Evolutionary conservation across 116 monocot species (phyloP), one percentile per base, ranked within the genome.

Genomic region (Trichopus zeylanicus): DNA sequence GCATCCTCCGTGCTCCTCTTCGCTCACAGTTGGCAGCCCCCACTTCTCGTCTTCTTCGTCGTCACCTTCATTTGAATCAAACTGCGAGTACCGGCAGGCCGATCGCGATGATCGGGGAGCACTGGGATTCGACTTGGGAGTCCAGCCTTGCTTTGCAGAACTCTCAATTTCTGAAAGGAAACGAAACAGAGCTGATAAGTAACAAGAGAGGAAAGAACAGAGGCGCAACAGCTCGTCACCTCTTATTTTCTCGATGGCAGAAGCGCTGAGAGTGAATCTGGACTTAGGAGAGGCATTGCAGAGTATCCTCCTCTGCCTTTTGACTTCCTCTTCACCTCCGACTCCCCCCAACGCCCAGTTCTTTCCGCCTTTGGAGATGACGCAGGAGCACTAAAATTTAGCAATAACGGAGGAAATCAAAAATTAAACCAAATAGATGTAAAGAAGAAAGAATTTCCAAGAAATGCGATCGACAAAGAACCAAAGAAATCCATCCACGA

Each of bases 21-120:
- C 61, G 3, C 33, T 39, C 42, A 49, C 28, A 15, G 37, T 57
- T 6, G 67, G 22, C 58, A 58, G 8, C 48, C 24, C 1, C 51
- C 31, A 5, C 37, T 31, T 12, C 26, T 11, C 16, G 21, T 9
- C 11, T 23, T 59, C 19, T 13, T 59, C 31, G 21, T 10, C 19
- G 59, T 37, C 13, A 12, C 38, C 15, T 25, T 23, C 19, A 31
- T 35, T 21, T 39, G 24, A 4, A 20, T 22, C 23, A 19, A 25
- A 21, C 5, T 13, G 34, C 25, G 22, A 23, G 12, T 21, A 20
- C 6, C 19, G 35, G 2, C 59, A 18, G 1, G 12, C 34, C 1
- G 39, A 39, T 39, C 19, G 6, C 2, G n/a, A n/a, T 7, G 20
- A 38, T 20, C 7, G 16, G 21, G 48, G 18, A n/a, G 48, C 22